These are phyloP conservation scores for Plenodomus lindquistii DNA, from an alignment of 2,329 filamentous ascomycete genomes.

Conservation along the genomic window DNA sequence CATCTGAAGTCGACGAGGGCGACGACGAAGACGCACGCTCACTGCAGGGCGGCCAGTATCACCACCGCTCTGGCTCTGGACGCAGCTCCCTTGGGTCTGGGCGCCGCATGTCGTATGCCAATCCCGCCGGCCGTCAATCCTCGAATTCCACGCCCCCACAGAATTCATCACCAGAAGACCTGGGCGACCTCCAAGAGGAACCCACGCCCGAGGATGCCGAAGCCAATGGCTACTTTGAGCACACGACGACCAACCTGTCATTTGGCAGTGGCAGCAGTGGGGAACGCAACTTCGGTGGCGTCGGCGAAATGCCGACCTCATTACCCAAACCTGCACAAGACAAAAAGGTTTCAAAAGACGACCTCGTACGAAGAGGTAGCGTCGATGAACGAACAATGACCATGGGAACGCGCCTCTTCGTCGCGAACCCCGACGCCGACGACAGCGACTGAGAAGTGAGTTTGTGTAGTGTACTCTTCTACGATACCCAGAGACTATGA, in stretches of 20 bases:
- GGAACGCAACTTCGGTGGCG: conserved; percentile 57
- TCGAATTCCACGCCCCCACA: conserved; percentile 60
- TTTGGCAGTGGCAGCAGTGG: conserved; percentile 49
- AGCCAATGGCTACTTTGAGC: conserved; percentile 49
- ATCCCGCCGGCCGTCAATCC: conserved; percentile 52
- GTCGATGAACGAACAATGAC: conserved; percentile 82
- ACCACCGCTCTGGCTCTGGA: conserved; percentile 74
- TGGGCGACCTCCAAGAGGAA: conserved; percentile 48
- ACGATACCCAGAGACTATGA: conserved; percentile 35
- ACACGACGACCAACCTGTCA: conserved; percentile 47
- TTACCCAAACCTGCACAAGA: conserved; percentile 47
- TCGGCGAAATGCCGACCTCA: conserved; percentile 54
- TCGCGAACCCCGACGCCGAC: conserved; percentile 85
- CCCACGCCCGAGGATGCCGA: conserved; percentile 52
- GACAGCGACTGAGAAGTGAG: conserved; percentile 51
- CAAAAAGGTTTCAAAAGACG: conserved; percentile 64
- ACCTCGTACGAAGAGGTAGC: conserved; percentile 75
- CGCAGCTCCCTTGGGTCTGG: conserved; percentile 64
- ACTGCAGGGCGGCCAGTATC: conserved; percentile 49
- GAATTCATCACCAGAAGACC: conserved; percentile 40
- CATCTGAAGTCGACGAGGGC: conserved; percentile 91
- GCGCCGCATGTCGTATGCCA: conserved; percentile 43
- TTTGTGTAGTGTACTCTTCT: conserved; percentile 20
- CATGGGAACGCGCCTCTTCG: conserved; percentile 73
- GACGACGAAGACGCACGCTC: conserved; percentile 72